These are phyloP conservation scores for Kentomonas sorsogonicus DNA, from an alignment of 208 protist species.

Conservation along the genomic window DNA sequence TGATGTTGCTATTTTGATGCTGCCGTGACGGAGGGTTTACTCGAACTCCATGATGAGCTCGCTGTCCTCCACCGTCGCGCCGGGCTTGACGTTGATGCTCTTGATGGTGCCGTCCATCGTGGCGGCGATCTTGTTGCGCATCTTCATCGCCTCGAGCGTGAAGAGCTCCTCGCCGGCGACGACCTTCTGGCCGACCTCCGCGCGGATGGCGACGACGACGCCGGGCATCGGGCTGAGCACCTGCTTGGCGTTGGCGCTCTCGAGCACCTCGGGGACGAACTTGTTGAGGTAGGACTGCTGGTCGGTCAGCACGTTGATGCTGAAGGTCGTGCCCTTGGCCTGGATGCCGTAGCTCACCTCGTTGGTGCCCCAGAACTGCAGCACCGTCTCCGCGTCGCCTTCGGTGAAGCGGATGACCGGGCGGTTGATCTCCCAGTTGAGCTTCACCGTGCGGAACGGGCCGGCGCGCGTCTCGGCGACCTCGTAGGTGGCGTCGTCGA, in stretches of 20 bases:
- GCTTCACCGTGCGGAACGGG: constrained; percentile 19
- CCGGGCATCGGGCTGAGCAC: constrained; percentile 91
- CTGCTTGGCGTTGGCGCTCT: constrained; percentile 23
- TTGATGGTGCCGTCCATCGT: constrained; percentile 32
- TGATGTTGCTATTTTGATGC: not conserved
- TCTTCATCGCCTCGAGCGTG: constrained; percentile 96
- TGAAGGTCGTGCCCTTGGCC: constrained; percentile 31
- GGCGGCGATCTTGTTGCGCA: constrained; percentile 80
- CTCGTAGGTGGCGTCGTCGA: constrained; percentile 23
- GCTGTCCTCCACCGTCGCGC: constrained; percentile 20
- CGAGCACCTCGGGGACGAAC: constrained; percentile 24
- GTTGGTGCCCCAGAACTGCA: constrained; percentile 38
- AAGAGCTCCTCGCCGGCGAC: constrained; percentile 79
- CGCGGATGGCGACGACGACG: constrained; percentile 83
- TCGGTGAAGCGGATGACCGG: constrained; percentile 29
- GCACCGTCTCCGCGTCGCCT: constrained; percentile 19
- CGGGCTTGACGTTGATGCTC: constrained; percentile 24
- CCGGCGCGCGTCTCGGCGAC: constrained; percentile 13
- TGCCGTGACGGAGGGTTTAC: constrained; percentile 9
- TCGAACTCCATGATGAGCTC: constrained; percentile 33
- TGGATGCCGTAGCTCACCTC: constrained; percentile 35
- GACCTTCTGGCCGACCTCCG: constrained; percentile 74
- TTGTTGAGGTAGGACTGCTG: constrained; percentile 26
- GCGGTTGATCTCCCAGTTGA: constrained; percentile 26
- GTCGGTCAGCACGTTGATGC: constrained; percentile 28